Evolutionary conservation across 768 basidiomycete genomes (phyloP), one percentile per base, ranked within the genome.

Genomic region (Serendipita sp.): DNA sequence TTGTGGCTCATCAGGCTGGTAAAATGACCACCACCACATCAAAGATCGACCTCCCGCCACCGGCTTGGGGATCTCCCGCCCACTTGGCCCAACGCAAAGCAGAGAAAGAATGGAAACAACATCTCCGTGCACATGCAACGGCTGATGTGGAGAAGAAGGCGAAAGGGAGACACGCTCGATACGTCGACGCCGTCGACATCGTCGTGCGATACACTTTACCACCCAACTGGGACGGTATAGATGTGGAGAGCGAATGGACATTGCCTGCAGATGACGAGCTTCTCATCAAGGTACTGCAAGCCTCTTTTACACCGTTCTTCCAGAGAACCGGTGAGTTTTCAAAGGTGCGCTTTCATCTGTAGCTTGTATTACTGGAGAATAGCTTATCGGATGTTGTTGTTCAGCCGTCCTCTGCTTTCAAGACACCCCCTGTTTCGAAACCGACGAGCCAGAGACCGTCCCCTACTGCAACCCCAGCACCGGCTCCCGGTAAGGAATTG

Each of bases 261-360:
- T 60, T 60, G 56, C 56, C 56, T 11, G 56, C 16, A 35, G 35
- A 37, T 2, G 56, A 60, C 2, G 56, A 60, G 24, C 24, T 28
- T 11, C 56, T 60, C 35, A 28, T 60, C 10, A 37, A 30, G n/a
- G 56, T 32, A 10, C 28, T 60, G 24, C 24, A 60, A 28, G 56
- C 56, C 18, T 28, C 28, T 35, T 60, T n/a, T 32, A n/a, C 24
- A 10, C 56, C 56, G 24, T 60, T 60, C 56, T 60, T 28, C 2
- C 56, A 60, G 56, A 60, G 56, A 28, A 60, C 56, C 8, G 56
- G 56, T n/a, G 56, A 60, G 35, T 60, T 60, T 60, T 60, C 56
- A 30, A 60, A 60, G 56, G 56, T 60, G 28, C 38, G 38, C 38
- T 13, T 41, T 41, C 13, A 7, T 7, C 13, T 2, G 13, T 7